These are phyloP conservation scores for Oryza nivara DNA, from an alignment of 176 grass and related monocot genomes.

Conservation along the genomic window DNA sequence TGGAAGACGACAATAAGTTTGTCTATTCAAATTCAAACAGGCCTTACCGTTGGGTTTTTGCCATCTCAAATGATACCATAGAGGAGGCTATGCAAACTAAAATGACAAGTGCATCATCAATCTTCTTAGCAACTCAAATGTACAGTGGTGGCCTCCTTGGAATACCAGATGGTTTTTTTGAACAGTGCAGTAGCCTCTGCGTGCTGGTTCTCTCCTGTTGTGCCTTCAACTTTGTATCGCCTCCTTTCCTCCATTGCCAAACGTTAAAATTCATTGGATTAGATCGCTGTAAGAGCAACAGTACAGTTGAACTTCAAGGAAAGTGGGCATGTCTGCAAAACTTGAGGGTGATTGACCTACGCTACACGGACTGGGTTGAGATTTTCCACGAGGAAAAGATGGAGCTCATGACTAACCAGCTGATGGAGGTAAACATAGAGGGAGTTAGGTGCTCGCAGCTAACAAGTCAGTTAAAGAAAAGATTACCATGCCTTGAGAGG, in stretches of 20 bases:
- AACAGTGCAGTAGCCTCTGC: too few species aligned
- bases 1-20: too few species aligned
- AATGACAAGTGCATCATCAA: too few species aligned
- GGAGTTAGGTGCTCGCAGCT: background rate
- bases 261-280: slow-evolving; percentile 6
- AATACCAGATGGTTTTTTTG: too few species aligned
- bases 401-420: background rate
- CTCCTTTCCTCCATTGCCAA: background rate
- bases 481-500: background rate
- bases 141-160: too few species aligned
- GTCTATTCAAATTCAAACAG: too few species aligned
- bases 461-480: fast-evolving
- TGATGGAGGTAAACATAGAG: background rate
- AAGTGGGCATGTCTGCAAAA: background rate
- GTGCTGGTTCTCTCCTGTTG: background rate
- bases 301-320: background rate
- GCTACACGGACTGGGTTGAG: background rate
- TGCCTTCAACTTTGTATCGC: slow-evolving; percentile 25
- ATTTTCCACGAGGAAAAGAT: background rate
- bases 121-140: too few species aligned
- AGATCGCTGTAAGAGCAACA: background rate
- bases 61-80: too few species aligned
- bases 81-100: too few species aligned
- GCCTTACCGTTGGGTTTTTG: too few species aligned
- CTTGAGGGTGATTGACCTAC: background rate